These are phyloP conservation scores for Xylaria venustula DNA, from an alignment of 495 filamentous ascomycete genomes.

Conservation along the genomic window DNA sequence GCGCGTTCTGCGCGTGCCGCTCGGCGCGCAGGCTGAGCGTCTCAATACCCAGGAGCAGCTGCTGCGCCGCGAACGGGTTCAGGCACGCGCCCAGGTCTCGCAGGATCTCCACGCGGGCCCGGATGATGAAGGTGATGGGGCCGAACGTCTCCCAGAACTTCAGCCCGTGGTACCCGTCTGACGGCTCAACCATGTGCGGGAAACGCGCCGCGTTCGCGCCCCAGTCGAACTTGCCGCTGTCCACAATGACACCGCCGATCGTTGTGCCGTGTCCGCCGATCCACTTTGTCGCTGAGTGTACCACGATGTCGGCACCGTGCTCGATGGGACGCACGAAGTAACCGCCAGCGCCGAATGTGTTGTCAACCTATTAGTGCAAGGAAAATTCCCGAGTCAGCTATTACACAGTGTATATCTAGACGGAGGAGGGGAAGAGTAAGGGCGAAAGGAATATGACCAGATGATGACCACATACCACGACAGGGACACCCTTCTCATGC, in stretches of 20 bases:
- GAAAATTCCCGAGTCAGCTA: background rate
- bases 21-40: conserved; percentile 85
- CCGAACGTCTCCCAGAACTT: conserved; percentile 98
- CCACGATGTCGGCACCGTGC: conserved; percentile 90
- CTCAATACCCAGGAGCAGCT: conserved; percentile 86
- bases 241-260: conserved; percentile 84
- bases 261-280: conserved; percentile 98
- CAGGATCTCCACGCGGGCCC: conserved; percentile 74
- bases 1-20: conserved; percentile 81
- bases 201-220: conserved; percentile 83
- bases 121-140: conserved; percentile 76
- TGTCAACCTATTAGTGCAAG: conserved; percentile 64
- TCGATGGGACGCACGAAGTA: conserved; percentile 89
- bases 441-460: background rate
- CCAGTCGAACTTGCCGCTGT: conserved; percentile 97
- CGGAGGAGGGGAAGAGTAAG: background rate
- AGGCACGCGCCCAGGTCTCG: conserved; percentile 81
- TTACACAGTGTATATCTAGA: background rate
- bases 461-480: conserved; percentile 62
- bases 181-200: conserved; percentile 90
- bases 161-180: conserved; percentile 91
- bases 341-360: conserved; percentile 96
- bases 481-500: conserved; percentile 76
- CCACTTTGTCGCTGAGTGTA: conserved; percentile 98
- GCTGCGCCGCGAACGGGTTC: conserved; percentile 95